Base-by-base conservation (phyloP, 768 basidiomycete genomes). In the Baorangia bicolor region DNA sequence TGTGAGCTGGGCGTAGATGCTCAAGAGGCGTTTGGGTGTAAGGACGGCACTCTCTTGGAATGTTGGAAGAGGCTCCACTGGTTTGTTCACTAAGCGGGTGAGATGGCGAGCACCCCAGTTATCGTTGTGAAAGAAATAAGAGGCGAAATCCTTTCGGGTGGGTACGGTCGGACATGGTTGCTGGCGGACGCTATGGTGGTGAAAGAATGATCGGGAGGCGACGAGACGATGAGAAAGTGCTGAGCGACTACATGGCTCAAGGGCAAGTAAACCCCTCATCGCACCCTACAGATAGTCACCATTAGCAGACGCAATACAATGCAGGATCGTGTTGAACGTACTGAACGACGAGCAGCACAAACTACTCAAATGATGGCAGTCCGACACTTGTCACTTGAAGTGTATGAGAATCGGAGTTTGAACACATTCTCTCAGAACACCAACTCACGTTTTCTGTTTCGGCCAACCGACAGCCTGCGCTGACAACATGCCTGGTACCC, bases 1-100 rank as follows among this genome's bases (percentile, higher is more conserved):
- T 27, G 94, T 83, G 3, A 98, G 83, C 63, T 94, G 86, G 8
- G 77, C 75, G 69, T 98, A 98, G 41, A 90, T 70, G 56, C 79
- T 81, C 34, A 88, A 64, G 6, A 90, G 77, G 25, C 78, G 78
- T 5, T 68, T 64, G 2, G 83, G 76, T 0, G 84, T 80, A 14
- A 86, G 77, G 6, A 69, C 64, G 27, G 78, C 75, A 8, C 71
- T 65, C 20, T 71, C 72, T 33, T 73, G 72, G 59, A 75, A 80
- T 6, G 66, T 53, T 8, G 61, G 27, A 45, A 70, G 39, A n/a
- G 54, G 55, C 11, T 55, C 61, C 52, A 48, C 54, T 53, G 58
- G 57, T 28, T 51, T 41, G 42, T n/a, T 27, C 25, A 54, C 58
- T 21, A 51, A 57, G 52, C 54, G 66, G 48, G 50, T 40, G 46